A percentile compares a stretch with the other conserved stretches of the same genome.
Conservation (phyloP, 225 moss, liverwort and hornwort genomes). For the Pseudoscleropodium purum region DNA sequence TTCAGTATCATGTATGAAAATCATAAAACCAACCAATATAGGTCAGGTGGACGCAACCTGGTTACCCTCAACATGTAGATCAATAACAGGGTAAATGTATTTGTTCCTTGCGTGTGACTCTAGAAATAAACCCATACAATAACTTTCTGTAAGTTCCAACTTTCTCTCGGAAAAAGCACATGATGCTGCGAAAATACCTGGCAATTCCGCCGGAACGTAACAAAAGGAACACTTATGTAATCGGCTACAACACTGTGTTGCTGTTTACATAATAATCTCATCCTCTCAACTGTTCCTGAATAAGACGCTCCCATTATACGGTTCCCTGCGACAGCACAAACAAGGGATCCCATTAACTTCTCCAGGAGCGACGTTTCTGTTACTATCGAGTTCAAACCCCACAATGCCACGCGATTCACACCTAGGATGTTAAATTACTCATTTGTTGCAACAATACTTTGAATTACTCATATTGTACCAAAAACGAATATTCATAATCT, state of each 20-base stretch:
- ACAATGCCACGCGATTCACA: neutral
- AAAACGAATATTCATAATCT: neutral
- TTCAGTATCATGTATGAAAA: neutral
- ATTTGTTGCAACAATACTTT: neutral
- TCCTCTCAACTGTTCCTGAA: slow-evolving; percentile 14
- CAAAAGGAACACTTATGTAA: slow-evolving; percentile 7
- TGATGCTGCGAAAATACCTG: slow-evolving; percentile 24
- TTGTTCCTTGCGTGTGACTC: neutral
- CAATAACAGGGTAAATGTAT: neutral
- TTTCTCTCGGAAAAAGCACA: neutral
- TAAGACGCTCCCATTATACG: slow-evolving; percentile 18
- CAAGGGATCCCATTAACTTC: neutral
- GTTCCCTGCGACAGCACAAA: slow-evolving; percentile 17
- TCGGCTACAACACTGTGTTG: slow-evolving; percentile 8
- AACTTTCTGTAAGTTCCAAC: neutral
- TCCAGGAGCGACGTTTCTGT: neutral
- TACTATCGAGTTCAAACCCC: neutral
- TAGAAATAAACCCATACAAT: neutral
- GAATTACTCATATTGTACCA: neutral
- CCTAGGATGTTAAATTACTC: neutral
- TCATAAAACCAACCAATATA: neutral
- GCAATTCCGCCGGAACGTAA: slow-evolving; percentile 9
- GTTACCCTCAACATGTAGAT: neutral
- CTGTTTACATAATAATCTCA: slow-evolving; percentile 22
- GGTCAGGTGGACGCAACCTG: neutral